Percentiles rank a stretch among this genome's conserved stretches.
These are phyloP conservation scores for Starmera dryadoides DNA, from an alignment of 805 yeast species.

Conservation along the genomic window DNA sequence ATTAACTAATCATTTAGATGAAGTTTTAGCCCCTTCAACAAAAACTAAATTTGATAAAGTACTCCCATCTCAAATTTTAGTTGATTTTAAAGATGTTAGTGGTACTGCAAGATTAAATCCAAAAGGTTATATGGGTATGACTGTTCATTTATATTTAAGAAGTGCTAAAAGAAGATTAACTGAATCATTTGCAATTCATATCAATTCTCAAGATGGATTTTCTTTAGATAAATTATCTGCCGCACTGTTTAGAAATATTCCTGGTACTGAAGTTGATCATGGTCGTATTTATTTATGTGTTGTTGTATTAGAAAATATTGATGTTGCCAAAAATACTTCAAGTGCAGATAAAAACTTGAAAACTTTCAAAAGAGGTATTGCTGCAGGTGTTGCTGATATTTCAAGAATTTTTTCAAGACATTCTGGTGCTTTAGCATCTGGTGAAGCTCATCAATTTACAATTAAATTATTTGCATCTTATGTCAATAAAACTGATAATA, in stretches of 20 bases:
- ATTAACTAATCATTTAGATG: constrained; percentile 24
- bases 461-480: constrained; percentile 69
- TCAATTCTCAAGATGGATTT: constrained; percentile 49
- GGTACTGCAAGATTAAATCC: constrained; percentile 55
- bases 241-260: constrained; percentile 72
- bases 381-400: constrained; percentile 84
- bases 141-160: constrained; percentile 66
- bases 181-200: constrained; percentile 70
- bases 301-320: constrained; percentile 62
- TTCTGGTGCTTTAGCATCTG: constrained; percentile 50
- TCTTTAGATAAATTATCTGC: constrained; percentile 66
- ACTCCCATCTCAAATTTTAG: constrained; percentile 54
- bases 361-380: constrained; percentile 66
- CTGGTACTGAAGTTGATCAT: constrained; percentile 54
- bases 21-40: constrained; percentile 36
- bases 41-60: constrained; percentile 41
- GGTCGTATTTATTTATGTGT: constrained; percentile 72
- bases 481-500: constrained; percentile 31
- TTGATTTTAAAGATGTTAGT: constrained; percentile 68
- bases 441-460: constrained; percentile 63
- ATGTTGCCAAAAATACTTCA: constrained; percentile 25
- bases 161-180: constrained; percentile 58
- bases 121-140: constrained; percentile 61
- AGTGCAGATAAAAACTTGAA: constrained; percentile 18
- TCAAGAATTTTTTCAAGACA: constrained; percentile 67